These are phyloP conservation scores for Microdochium trichocladiopsis DNA, from an alignment of 2,329 filamentous ascomycete genomes.

Conservation along the genomic window DNA sequence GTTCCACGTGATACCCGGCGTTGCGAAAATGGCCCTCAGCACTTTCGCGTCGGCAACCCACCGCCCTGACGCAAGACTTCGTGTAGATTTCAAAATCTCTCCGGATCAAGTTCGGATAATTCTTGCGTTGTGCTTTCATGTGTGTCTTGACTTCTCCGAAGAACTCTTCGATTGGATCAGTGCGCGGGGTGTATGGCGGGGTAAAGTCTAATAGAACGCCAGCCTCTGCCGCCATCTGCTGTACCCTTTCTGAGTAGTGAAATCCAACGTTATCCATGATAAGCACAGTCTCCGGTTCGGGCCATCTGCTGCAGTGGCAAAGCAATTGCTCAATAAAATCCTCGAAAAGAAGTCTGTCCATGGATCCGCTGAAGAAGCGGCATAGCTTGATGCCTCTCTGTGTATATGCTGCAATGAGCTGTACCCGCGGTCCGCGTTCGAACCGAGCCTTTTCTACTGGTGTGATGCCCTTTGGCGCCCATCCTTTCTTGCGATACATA, in stretches of 20 bases:
- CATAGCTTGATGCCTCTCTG: not conserved
- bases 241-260: slow-evolving; percentile 1
- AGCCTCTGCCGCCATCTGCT: not conserved
- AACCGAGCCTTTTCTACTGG: not conserved
- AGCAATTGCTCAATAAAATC: slow-evolving; percentile 1
- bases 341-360: slow-evolving; percentile 1
- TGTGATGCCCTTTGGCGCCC: not conserved
- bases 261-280: slow-evolving; percentile 4
- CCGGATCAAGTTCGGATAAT: not conserved
- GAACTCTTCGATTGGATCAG: not conserved
- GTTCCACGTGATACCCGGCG: not conserved
- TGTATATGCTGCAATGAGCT: not conserved
- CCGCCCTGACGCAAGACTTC: not conserved
- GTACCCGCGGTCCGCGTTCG: not conserved
- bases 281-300: slow-evolving; percentile 1
- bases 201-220: not conserved
- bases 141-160: not conserved
- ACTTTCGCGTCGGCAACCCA: not conserved
- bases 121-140: not conserved
- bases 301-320: slow-evolving; percentile 1
- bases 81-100: not conserved
- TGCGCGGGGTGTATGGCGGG: not conserved
- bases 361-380: slow-evolving; percentile 1
- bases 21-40: not conserved
- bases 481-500: not conserved